These are phyloP conservation scores for Kluyveromyces wickerhamii DNA, from an alignment of 805 yeast genomes.

Conservation along the genomic window DNA sequence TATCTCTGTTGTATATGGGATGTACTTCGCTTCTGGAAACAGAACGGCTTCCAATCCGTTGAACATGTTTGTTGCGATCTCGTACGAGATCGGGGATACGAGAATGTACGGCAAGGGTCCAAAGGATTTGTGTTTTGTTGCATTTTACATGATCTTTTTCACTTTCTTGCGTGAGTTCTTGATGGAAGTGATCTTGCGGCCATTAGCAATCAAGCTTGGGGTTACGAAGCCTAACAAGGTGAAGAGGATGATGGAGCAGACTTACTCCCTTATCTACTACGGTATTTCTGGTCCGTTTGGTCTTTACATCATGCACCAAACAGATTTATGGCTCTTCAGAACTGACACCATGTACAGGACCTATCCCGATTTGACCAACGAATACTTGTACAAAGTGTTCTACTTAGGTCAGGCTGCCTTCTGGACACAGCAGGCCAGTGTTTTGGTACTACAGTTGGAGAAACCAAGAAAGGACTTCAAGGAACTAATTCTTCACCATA, in stretches of 20 bases:
- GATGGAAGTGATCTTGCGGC: constrained; percentile 75
- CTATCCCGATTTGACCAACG: constrained; percentile 79
- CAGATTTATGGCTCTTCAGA: constrained; percentile 85
- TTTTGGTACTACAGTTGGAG: constrained; percentile 76
- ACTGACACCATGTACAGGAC: constrained; percentile 71
- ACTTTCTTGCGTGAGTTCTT: constrained; percentile 84
- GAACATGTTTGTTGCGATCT: constrained; percentile 53
- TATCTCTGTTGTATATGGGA: constrained; percentile 32
- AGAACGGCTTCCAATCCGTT: constrained; percentile 52
- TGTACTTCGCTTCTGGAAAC: constrained; percentile 51
- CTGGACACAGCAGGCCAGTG: constrained; percentile 94
- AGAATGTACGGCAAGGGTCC: constrained; percentile 78
- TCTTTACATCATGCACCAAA: constrained; percentile 72
- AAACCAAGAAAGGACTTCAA: constrained; percentile 91
- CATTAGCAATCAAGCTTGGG: constrained; percentile 53
- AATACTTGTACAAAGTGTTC: constrained; percentile 62
- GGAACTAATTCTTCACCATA: constrained; percentile 88
- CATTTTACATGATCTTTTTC: constrained; percentile 76
- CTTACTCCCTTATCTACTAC: constrained; percentile 76
- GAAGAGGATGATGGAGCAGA: constrained; percentile 87
- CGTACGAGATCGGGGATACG: constrained; percentile 55
- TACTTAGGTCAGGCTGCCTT: constrained; percentile 91
- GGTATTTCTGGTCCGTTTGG: constrained; percentile 81
- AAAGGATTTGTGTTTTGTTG: constrained; percentile 73
- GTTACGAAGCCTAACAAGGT: constrained; percentile 39